Evolutionary conservation across 1,139 yeast species (phyloP).

Genomic region (Blastobotrys aristatus): DNA sequence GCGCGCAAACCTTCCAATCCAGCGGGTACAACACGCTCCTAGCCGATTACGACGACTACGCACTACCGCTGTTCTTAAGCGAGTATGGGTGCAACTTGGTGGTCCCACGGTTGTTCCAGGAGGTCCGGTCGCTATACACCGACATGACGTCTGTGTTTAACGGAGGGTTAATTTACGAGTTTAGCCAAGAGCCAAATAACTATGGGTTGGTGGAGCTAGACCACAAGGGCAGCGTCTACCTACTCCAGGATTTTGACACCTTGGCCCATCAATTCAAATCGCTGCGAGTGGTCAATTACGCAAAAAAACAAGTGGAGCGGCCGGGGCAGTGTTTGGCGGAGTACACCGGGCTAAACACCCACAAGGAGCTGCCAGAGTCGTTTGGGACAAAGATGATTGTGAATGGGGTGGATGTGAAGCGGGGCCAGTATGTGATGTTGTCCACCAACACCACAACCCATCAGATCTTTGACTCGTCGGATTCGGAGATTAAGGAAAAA

Average conservation of each 20-base stretch:
- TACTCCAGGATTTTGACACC: constrained; percentile 32
- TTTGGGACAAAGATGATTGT: constrained; percentile 26
- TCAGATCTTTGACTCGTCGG: constrained; percentile 46
- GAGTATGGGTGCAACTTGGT: constrained; percentile 94
- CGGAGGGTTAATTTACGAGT: constrained; percentile 93
- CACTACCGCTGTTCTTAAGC: constrained; percentile 80
- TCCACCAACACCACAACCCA: constrained; percentile 37
- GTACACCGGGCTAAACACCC: constrained; percentile 30
- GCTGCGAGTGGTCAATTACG: constrained; percentile 16
- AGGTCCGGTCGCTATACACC: constrained; percentile 47
- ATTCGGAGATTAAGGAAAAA: constrained; percentile 49
- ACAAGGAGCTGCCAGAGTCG: constrained; percentile 28
- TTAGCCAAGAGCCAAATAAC: constrained; percentile 78
- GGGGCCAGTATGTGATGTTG: constrained; percentile 44
- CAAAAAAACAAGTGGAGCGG: constrained; percentile 18
- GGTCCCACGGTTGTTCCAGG: constrained; percentile 74
- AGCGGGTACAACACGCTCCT: constrained; percentile 70
- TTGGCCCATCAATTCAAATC: constrained; percentile 23
- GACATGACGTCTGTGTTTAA: constrained; percentile 55
- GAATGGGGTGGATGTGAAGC: constrained; percentile 25
- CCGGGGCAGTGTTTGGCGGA: constrained; percentile 25
- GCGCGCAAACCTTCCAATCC: constrained; percentile 53
- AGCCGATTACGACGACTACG: constrained; percentile 51
- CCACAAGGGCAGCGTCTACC: constrained; percentile 47
- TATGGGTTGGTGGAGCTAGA: constrained; percentile 77